These are phyloP conservation scores for Stephanocyclus meneghinianus DNA, from an alignment of 352 stramenopile species.

Conservation along the genomic window DNA sequence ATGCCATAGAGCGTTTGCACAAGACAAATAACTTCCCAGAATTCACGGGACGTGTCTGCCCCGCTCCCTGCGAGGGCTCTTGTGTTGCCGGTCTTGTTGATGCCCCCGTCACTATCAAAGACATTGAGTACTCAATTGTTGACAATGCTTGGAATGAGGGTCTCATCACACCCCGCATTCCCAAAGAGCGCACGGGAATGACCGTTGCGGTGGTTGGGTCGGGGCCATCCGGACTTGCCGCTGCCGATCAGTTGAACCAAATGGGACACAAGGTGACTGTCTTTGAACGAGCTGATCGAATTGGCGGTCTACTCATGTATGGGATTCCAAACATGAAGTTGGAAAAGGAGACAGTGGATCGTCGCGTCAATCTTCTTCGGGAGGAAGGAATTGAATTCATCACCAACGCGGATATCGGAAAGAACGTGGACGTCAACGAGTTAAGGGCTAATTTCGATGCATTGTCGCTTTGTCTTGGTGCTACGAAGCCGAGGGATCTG, in stretches of 20 bases:
- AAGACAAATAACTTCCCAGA: constrained; percentile 99
- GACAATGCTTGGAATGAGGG: constrained; percentile 93
- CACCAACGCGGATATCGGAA: constrained; percentile 91
- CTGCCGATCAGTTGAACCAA: constrained; percentile 96
- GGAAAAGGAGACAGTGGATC: constrained; percentile 95
- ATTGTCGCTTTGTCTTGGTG: constrained; percentile 91
- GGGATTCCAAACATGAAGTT: constrained; percentile 99
- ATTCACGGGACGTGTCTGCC: constrained; percentile 96
- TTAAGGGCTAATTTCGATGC: constrained; percentile 87
- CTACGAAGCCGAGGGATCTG: constrained; percentile 93
- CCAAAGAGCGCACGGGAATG: constrained; percentile 89
- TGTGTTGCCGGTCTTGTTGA: constrained; percentile 95
- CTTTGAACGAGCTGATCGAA: constrained; percentile 94
- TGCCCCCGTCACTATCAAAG: constrained; percentile 97
- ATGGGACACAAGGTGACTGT: constrained; percentile 96
- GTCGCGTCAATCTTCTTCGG: constrained; percentile 90
- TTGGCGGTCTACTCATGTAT: constrained; percentile 96
- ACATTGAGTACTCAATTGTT: constrained; percentile 98
- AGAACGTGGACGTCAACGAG: constrained; percentile 87
- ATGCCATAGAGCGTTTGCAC: constrained; percentile 93
- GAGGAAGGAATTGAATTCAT: constrained; percentile 97
- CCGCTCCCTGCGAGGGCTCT: constrained; percentile 93
- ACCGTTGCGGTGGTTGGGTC: constrained; percentile 94
- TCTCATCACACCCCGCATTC: constrained; percentile 92
- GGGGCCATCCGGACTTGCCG: constrained; percentile 89